Percentiles rank a stretch among this genome's conserved stretches.
These are phyloP conservation scores for Lecanoromycetidae sp. DNA, from an alignment of 2,329 filamentous ascomycete species.

Conservation along the genomic window DNA sequence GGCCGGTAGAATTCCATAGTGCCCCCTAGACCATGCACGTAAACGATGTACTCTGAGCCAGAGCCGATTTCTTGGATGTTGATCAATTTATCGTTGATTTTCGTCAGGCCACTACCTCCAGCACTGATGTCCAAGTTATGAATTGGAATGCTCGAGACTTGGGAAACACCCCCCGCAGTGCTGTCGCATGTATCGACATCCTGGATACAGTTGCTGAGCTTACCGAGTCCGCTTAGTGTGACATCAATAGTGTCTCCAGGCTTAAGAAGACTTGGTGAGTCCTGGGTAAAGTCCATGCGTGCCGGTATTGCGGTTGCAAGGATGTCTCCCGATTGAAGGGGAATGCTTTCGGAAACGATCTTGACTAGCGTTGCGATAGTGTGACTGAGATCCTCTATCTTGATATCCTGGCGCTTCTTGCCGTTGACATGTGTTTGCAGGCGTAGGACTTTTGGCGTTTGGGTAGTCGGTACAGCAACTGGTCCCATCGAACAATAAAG, in stretches of 20 bases:
- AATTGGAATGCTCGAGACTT: conserved; percentile 22
- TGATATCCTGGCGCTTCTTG: conserved; percentile 38
- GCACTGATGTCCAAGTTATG: conserved; percentile 24
- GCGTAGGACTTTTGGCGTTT: conserved; percentile 32
- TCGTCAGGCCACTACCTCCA: conserved; percentile 26
- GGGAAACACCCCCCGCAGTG: conserved; percentile 20
- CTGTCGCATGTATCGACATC: conserved; percentile 20
- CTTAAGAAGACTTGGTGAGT: conserved; percentile 32
- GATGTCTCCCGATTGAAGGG: conserved; percentile 39
- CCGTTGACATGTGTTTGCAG: conserved; percentile 40
- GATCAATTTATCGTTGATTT: conserved; percentile 32
- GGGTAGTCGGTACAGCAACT: conserved; percentile 37
- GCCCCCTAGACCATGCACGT: conserved; percentile 45
- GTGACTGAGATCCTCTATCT: conserved; percentile 40
- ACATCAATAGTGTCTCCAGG: conserved; percentile 33
- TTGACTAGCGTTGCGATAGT: conserved; percentile 36
- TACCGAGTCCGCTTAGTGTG: conserved; percentile 33
- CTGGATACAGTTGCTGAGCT: conserved; percentile 32
- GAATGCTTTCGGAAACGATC: conserved; percentile 39
- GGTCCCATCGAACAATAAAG: conserved; percentile 47
- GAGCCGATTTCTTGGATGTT: conserved; percentile 28
- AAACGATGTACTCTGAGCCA: conserved; percentile 30
- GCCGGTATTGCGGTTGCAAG: conserved; percentile 39
- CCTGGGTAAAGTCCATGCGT: conserved; percentile 38
- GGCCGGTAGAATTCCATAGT: conserved; percentile 36